Evolutionary conservation across 768 basidiomycete genomes (phyloP).

Genomic region (Crassisporium funariophilum): DNA sequence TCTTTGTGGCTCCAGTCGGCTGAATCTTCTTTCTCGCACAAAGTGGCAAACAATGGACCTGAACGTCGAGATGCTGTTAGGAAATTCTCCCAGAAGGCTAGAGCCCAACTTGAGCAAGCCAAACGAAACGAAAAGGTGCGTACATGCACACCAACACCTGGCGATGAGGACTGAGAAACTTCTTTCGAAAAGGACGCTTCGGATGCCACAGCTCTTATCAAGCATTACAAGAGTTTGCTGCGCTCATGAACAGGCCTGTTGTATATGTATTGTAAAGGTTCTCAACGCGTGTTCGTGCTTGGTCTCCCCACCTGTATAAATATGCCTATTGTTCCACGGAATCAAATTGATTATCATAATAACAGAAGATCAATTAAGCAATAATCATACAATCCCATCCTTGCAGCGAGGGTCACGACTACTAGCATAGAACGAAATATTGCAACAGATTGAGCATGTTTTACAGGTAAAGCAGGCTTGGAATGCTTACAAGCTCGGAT

Average conservation of each 20-base stretch:
- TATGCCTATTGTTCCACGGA: no score
- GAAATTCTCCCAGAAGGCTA: conserved; percentile 20
- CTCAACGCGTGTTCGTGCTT: no score
- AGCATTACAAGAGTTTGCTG: conserved; percentile 18
- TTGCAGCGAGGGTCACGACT: conserved; percentile 2
- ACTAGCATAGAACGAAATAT: conserved; percentile 2
- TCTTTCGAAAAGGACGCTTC: conserved; percentile 16
- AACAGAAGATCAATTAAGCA: no score
- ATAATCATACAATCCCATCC: no score
- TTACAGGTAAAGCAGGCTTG: background rate
- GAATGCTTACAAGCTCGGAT: conserved; percentile 48
- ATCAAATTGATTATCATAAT: no score
- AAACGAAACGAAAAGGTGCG: conserved; percentile 24
- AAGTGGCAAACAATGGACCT: conserved; percentile 15
- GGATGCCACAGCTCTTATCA: conserved; percentile 25
- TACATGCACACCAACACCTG: background rate
- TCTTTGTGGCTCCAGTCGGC: background rate
- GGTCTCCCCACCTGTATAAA: no score
- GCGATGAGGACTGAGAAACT: background rate
- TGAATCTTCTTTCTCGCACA: background rate
- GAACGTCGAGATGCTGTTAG: conserved; percentile 18
- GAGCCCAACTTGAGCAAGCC: conserved; percentile 22
- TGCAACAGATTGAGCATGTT: background rate
- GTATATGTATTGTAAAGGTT: background rate
- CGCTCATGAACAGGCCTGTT: conserved; percentile 4